Evolutionary conservation across 2,329 filamentous ascomycete genomes (phyloP).

Genomic region (Fusarium pseudocircinatum): DNA sequence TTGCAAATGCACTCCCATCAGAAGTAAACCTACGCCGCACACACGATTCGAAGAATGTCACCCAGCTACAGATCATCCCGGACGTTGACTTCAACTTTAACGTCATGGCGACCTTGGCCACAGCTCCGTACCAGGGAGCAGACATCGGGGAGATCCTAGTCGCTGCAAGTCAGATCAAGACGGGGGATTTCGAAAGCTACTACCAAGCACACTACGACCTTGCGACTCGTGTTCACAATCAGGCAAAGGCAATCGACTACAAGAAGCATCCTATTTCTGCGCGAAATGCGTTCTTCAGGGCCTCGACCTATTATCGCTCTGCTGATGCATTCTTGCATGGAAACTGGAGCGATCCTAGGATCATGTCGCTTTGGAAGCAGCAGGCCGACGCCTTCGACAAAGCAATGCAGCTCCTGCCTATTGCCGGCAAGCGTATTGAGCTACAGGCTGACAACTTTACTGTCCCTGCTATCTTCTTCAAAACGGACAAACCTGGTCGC

Average conservation of each 20-base stretch:
- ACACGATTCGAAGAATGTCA: not conserved
- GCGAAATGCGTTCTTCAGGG: constrained; percentile 46
- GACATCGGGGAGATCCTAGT: constrained; percentile 48
- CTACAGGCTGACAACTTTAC: constrained; percentile 45
- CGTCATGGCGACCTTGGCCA: not conserved
- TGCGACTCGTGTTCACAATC: constrained; percentile 34
- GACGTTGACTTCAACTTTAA: constrained; percentile 16
- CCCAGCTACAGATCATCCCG: not conserved
- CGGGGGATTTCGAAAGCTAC: constrained; percentile 40
- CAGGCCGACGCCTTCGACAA: constrained; percentile 51
- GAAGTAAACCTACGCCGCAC: not conserved
- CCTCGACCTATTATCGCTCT: constrained; percentile 53
- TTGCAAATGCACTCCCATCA: not conserved
- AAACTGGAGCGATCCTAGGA: constrained; percentile 53
- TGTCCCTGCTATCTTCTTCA: constrained; percentile 50
- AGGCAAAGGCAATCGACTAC: constrained; percentile 30
- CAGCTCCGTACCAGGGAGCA: constrained; percentile 1
- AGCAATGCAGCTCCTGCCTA: constrained; percentile 48
- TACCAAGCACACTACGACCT: constrained; percentile 35
- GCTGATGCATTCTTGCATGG: constrained; percentile 55
- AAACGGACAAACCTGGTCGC: constrained; percentile 25
- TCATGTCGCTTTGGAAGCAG: constrained; percentile 50
- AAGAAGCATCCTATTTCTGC: constrained; percentile 41
- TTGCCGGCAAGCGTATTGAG: constrained; percentile 49
- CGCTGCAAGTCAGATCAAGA: constrained; percentile 40